Conservation (phyloP, 176 grass and related monocot genomes). For the Ensete ventricosum region DNA sequence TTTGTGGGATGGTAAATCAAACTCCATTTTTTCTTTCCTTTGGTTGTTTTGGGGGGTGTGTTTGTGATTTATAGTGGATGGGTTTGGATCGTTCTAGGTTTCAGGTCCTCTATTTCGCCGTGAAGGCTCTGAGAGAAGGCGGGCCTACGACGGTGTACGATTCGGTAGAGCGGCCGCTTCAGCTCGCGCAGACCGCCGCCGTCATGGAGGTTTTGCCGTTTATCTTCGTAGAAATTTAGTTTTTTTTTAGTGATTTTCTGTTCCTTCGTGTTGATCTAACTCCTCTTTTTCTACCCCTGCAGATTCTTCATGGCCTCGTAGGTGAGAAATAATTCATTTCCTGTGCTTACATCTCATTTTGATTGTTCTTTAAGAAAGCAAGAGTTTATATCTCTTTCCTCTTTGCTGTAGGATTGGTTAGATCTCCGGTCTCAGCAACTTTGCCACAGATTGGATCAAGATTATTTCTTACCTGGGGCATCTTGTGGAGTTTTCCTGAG, state of each 20-base stretch:
- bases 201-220: slow-evolving; percentile 41
- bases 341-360: not conserved
- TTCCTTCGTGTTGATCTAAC: slow-evolving; percentile 14
- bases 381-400: no score
- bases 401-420: slow-evolving; percentile 34
- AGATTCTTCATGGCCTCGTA: slow-evolving; percentile 51
- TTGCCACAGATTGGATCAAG: slow-evolving; percentile 32
- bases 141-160: slow-evolving; percentile 41
- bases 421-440: slow-evolving; percentile 36
- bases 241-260: not conserved
- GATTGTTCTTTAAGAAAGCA: not conserved
- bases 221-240: not conserved
- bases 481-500: slow-evolving; percentile 41
- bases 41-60: not conserved
- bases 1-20: slow-evolving; percentile 42
- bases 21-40: no score
- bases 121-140: slow-evolving; percentile 26
- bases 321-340: slow-evolving; percentile 18
- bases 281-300: slow-evolving; percentile 10
- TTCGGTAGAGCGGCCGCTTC: slow-evolving; percentile 45
- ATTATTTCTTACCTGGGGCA: slow-evolving; percentile 42
- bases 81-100: slow-evolving; percentile 26
- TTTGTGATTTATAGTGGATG: no score
- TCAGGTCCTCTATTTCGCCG: slow-evolving; percentile 40
- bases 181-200: slow-evolving; percentile 52